Conservation (phyloP, 1,139 yeast species). For the Kodamaea plutei region DNA sequence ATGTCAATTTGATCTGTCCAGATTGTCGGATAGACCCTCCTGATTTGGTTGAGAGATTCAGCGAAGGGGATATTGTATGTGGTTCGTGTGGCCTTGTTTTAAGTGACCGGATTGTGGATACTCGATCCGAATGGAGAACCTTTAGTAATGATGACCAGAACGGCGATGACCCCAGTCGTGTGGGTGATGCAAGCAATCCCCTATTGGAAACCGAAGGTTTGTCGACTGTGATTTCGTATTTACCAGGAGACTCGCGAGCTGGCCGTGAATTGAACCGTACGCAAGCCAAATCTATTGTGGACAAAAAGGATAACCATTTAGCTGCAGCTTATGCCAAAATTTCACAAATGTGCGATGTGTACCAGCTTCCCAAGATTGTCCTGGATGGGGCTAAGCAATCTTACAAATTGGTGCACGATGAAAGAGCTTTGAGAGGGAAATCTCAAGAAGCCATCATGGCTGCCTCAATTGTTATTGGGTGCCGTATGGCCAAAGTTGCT, state of each 20-base stretch:
- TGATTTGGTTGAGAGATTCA: constrained; percentile 87
- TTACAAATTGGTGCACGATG: constrained; percentile 87
- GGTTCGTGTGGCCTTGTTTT: constrained; percentile 94
- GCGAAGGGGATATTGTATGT: constrained; percentile 97
- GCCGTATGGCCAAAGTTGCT: constrained; percentile 91
- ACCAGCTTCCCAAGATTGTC: constrained; percentile 87
- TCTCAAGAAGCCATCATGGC: constrained; percentile 96
- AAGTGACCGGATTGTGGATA: constrained; percentile 89
- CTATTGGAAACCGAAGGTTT: constrained; percentile 86
- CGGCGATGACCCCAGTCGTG: constrained; percentile 98
- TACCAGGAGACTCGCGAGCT: constrained; percentile 68
- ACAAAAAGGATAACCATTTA: constrained; percentile 80
- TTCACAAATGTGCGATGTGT: constrained; percentile 96
- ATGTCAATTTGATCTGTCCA: constrained; percentile 88
- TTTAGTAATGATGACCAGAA: constrained; percentile 96
- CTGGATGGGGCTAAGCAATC: constrained; percentile 98
- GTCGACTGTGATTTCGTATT: constrained; percentile 87
- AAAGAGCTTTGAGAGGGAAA: constrained; percentile 81
- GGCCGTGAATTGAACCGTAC: constrained; percentile 89
- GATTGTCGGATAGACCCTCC: constrained; percentile 97
- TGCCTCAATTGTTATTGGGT: constrained; percentile 90
- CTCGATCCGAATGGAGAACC: constrained; percentile 98
- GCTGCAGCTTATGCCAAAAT: constrained; percentile 89
- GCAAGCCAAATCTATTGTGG: constrained; percentile 80
- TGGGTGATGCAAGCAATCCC: constrained; percentile 98